phyloP scores from a whole-genome alignment of 768 basidiomycete species.

The Russula vinacea region DNA sequence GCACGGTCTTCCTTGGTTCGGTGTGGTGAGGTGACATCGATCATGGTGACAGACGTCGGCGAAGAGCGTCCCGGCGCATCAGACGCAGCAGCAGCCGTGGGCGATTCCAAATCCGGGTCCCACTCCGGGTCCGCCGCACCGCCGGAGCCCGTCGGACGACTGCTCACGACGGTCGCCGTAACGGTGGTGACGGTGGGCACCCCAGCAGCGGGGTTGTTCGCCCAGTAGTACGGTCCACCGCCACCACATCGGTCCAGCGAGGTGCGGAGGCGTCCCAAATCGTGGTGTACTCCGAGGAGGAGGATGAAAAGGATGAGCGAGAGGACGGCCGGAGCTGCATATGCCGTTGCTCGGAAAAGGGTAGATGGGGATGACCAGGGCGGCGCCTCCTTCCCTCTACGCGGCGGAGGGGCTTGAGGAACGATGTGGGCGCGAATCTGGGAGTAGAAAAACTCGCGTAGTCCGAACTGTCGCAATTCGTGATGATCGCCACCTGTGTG shows the following conservation, averaged over 20 bases:
- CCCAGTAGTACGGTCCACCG: slow-evolving; percentile 10
- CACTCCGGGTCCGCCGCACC: background rate
- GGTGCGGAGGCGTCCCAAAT: slow-evolving; percentile 35
- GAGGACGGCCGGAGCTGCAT: slow-evolving; percentile 34
- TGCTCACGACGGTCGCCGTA: slow-evolving; percentile 40
- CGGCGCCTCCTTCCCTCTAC: background rate
- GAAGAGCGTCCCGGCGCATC: background rate
- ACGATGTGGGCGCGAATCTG: slow-evolving; percentile 38
- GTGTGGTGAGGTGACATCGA: slow-evolving; percentile 21
- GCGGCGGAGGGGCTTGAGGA: slow-evolving; percentile 9
- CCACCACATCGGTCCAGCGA: slow-evolving; percentile 35
- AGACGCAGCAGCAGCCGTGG: background rate
- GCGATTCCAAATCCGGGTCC: background rate
- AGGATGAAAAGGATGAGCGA: slow-evolving; percentile 34
- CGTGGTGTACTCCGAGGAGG: slow-evolving; percentile 33
- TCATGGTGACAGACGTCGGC: slow-evolving; percentile 23
- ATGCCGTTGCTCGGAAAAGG: slow-evolving; percentile 28
- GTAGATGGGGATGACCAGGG: slow-evolving; percentile 6
- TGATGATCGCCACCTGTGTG: slow-evolving; percentile 41
- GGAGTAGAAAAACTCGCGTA: slow-evolving; percentile 58
- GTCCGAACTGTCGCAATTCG: slow-evolving; percentile 53
- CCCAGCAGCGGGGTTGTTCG: background rate
- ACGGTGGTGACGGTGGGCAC: slow-evolving; percentile 35
- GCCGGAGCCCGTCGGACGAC: background rate
- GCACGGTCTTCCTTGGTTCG: slow-evolving; percentile 30